A percentile compares a stretch with the other conserved stretches of the same genome.
These are phyloP conservation scores for Syncephalastrum monosporum DNA, from an alignment of 371 early-diverging fungal species.

Conservation along the genomic window DNA sequence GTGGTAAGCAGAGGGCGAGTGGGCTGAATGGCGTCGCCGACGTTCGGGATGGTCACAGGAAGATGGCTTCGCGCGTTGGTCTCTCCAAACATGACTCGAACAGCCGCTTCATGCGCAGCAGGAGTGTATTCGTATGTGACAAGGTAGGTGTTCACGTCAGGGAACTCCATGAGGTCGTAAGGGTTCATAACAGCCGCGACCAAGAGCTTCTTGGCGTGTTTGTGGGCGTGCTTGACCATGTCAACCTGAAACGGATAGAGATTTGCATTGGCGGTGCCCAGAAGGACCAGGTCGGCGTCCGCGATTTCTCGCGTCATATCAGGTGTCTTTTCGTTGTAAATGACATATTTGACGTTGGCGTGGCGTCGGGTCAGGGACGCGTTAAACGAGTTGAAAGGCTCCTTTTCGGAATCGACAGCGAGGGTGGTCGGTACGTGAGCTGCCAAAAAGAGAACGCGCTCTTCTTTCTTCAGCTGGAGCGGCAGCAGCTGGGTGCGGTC, in stretches of 20 bases:
- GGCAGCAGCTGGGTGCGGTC: slow-evolving; percentile 26
- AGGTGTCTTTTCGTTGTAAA: slow-evolving; percentile 23
- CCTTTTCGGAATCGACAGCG: slow-evolving; percentile 44
- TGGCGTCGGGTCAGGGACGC: slow-evolving; percentile 24
- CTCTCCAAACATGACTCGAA: slow-evolving; percentile 41
- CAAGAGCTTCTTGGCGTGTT: slow-evolving; percentile 20
- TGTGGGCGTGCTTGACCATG: slow-evolving; percentile 29
- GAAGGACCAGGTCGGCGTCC: slow-evolving; percentile 28
- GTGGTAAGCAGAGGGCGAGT: background rate
- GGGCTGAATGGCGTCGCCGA: background rate
- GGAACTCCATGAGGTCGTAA: slow-evolving; percentile 44
- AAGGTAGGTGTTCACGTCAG: slow-evolving; percentile 34
- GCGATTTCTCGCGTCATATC: slow-evolving; percentile 17
- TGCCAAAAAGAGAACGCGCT: slow-evolving; percentile 34
- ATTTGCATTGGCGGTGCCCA: slow-evolving; percentile 51
- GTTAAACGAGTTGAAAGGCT: slow-evolving; percentile 46
- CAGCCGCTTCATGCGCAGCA: slow-evolving; percentile 45
- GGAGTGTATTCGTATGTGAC: slow-evolving; percentile 51
- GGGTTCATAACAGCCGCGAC: slow-evolving; percentile 47
- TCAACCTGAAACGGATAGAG: slow-evolving; percentile 40
- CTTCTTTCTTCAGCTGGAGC: slow-evolving; percentile 12
- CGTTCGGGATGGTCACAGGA: slow-evolving; percentile 36
- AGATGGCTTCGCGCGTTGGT: slow-evolving; percentile 21
- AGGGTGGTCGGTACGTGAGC: slow-evolving; percentile 46
- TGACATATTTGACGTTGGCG: slow-evolving; percentile 30